Percentiles rank a stretch among this genome's conserved stretches.
Evolutionary conservation across 2,329 filamentous ascomycete species (phyloP).

Genomic region (Aureobasidium sp.): DNA sequence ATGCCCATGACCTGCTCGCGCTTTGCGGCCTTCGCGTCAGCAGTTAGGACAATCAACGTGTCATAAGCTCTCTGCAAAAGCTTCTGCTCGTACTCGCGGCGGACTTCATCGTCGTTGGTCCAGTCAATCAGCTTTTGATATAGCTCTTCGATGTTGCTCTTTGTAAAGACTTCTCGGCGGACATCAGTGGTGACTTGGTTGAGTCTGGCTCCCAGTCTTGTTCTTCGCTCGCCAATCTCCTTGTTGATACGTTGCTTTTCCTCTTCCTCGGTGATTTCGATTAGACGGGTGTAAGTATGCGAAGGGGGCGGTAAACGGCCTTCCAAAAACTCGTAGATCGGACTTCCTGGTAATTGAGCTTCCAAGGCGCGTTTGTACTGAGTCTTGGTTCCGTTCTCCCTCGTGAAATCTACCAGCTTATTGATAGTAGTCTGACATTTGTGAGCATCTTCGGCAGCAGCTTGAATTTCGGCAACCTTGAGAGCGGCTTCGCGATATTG

Average conservation of each 20-base stretch:
- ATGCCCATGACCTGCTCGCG: constrained; percentile 65
- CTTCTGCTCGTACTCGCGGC: constrained; percentile 84
- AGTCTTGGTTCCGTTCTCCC: constrained; percentile 59
- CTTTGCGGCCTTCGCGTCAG: constrained; percentile 61
- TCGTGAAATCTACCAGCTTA: constrained; percentile 68
- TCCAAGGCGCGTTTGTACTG: constrained; percentile 72
- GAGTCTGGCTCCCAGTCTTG: constrained; percentile 74
- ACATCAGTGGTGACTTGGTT: constrained; percentile 79
- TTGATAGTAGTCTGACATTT: constrained; percentile 59
- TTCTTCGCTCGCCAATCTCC: constrained; percentile 80
- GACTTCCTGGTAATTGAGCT: constrained; percentile 68
- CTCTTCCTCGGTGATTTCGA: constrained; percentile 73
- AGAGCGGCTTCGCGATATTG: constrained; percentile 67
- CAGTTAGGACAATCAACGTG: constrained; percentile 58
- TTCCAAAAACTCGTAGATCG: constrained; percentile 74
- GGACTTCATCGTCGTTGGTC: constrained; percentile 75
- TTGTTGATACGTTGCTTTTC: constrained; percentile 86
- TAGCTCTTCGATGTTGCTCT: constrained; percentile 69
- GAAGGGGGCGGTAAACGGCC: constrained; percentile 73
- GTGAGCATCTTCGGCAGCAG: constrained; percentile 51
- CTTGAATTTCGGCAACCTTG: constrained; percentile 66
- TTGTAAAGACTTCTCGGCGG: constrained; percentile 70
- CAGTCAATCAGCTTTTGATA: constrained; percentile 85
- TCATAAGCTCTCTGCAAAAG: constrained; percentile 75
- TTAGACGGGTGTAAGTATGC: constrained; percentile 72